Evolutionary conservation across 2,329 filamentous ascomycete genomes (phyloP), one percentile per base, ranked within the genome.

Genomic region (Furcasterigmium furcatum): DNA sequence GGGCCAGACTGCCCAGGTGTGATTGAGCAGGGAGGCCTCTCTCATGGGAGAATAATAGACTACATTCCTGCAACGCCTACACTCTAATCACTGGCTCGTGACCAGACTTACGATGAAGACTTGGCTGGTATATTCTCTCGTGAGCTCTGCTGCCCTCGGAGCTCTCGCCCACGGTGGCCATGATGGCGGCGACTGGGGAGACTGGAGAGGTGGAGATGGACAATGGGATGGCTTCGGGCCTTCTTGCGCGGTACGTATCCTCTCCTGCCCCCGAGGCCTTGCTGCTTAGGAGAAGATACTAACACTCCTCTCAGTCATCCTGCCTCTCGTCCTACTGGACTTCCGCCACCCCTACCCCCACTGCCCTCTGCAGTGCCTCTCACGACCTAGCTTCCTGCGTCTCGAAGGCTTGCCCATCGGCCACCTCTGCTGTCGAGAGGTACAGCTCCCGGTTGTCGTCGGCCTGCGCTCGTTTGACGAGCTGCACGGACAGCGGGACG

Each of bases 311-410:
- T 5, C 16, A 42, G 40, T 42, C 40, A 8, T 52, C 52, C 36
- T 55, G 56, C 44, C 53, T 56, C 41, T 57, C 56, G 6, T 58
- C 55, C 19, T 53, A 55, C 53, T 58, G 52, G 50, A 44, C 44
- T n/a, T 53, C 54, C 5, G 52, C 54, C 9, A 48, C 52, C 14
- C 51, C 51, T 9, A 52, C 52, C 4, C 56, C 56, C 27, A 34
- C 51, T 13, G 54, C 55, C 16, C 53, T 55, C 38, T 58, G 56
- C 49, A 43, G 47, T 38, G 39, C 43, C 20, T 45, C 40, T 18
- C 43, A 49, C 12, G 38, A 22, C 8, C 45, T 58, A 16, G 49
- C 41, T n/a, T 43, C 47, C 32, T 58, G 56, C 46, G 45, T 58
- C n/a, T 41, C 44, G 19, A 50, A 52, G 20, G 51, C 53, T 29